A percentile compares a stretch with the other conserved stretches of the same genome.
These are phyloP conservation scores for Didymella pomorum DNA, from an alignment of 2,329 filamentous ascomycete genomes.

Conservation along the genomic window DNA sequence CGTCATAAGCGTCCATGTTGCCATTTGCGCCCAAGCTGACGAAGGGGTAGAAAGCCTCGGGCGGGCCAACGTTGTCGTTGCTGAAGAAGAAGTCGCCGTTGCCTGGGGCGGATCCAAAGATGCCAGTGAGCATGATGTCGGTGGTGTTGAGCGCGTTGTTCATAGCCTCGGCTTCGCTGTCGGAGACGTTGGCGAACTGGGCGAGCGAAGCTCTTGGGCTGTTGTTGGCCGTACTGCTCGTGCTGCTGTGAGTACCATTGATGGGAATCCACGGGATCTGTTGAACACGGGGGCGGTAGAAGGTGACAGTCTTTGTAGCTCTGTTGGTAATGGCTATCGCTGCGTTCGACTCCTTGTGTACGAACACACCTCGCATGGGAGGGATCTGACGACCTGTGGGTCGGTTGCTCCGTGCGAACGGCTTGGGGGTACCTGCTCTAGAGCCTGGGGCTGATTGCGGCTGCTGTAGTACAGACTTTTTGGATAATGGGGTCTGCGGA, in stretches of 20 bases:
- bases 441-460: slow-evolving; percentile 56
- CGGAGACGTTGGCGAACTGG: slow-evolving; percentile 43
- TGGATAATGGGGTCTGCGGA: slow-evolving; percentile 54
- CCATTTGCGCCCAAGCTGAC: slow-evolving; percentile 65
- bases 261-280: slow-evolving; percentile 40
- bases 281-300: slow-evolving; percentile 50
- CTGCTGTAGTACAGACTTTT: slow-evolving; percentile 58
- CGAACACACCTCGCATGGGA: slow-evolving; percentile 47
- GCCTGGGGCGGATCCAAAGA: slow-evolving; percentile 59
- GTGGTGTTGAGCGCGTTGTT: slow-evolving; percentile 52
- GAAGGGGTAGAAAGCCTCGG: slow-evolving; percentile 78
- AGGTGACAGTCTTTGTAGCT: slow-evolving; percentile 52
- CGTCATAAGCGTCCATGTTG: slow-evolving; percentile 60
- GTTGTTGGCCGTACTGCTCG: slow-evolving; percentile 51
- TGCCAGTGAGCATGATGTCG: slow-evolving; percentile 80
- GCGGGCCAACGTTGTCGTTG: slow-evolving; percentile 73
- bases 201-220: slow-evolving; percentile 50
- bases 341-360: slow-evolving; percentile 46
- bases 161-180: slow-evolving; percentile 51
- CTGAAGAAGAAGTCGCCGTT: slow-evolving; percentile 56
- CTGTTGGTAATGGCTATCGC: slow-evolving; percentile 55
- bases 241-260: slow-evolving; percentile 48
- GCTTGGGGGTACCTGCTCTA: slow-evolving; percentile 47
- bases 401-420: slow-evolving; percentile 46
- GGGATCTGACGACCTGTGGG: slow-evolving; percentile 40